Conservation (phyloP, 2,329 filamentous ascomycete species). For the Teratosphaeria zuluensis region DNA sequence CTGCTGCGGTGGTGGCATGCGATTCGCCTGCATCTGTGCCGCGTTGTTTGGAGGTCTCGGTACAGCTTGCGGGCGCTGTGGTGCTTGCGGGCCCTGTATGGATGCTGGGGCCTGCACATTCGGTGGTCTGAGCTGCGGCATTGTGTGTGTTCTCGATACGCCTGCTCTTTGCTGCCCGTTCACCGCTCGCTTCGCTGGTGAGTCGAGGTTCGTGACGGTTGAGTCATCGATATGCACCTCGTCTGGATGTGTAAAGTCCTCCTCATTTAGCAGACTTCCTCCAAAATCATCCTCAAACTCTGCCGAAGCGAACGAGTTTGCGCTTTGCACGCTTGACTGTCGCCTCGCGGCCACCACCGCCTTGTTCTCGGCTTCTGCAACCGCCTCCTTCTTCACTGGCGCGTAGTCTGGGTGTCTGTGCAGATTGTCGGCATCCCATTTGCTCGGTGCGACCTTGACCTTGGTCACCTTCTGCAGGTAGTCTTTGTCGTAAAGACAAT, state of each 20-base stretch:
- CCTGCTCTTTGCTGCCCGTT: slow-evolving; percentile 10
- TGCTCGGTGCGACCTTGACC: slow-evolving; percentile 68
- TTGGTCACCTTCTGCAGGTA: slow-evolving; percentile 85
- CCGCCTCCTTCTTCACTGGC: slow-evolving; percentile 48
- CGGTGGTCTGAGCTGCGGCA: slow-evolving; percentile 21
- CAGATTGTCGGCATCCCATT: slow-evolving; percentile 68
- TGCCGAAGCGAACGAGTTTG: slow-evolving; percentile 22
- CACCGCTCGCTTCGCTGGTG: slow-evolving; percentile 12
- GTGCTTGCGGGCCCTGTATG: slow-evolving; percentile 8
- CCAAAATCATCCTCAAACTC: slow-evolving; percentile 48
- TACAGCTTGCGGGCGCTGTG: slow-evolving; percentile 14
- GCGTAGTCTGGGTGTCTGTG: slow-evolving; percentile 71
- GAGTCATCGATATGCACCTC: slow-evolving; percentile 53
- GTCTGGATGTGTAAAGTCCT: slow-evolving; percentile 55
- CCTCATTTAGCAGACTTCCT: slow-evolving; percentile 49
- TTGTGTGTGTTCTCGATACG: slow-evolving; percentile 21
- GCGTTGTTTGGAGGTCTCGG: slow-evolving; percentile 12
- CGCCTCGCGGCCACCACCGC: slow-evolving; percentile 8
- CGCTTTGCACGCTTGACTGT: slow-evolving; percentile 26
- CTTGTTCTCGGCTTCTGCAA: slow-evolving; percentile 10
- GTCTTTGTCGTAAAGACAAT: slow-evolving; percentile 95
- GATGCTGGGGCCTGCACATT: slow-evolving; percentile 18
- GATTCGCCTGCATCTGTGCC: slow-evolving; percentile 11
- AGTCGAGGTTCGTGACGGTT: slow-evolving; percentile 10
- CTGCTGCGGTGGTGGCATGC: slow-evolving; percentile 20